Evolutionary conservation across 208 protist genomes (phyloP).

Genomic region (Crithidia fasciculata): DNA sequence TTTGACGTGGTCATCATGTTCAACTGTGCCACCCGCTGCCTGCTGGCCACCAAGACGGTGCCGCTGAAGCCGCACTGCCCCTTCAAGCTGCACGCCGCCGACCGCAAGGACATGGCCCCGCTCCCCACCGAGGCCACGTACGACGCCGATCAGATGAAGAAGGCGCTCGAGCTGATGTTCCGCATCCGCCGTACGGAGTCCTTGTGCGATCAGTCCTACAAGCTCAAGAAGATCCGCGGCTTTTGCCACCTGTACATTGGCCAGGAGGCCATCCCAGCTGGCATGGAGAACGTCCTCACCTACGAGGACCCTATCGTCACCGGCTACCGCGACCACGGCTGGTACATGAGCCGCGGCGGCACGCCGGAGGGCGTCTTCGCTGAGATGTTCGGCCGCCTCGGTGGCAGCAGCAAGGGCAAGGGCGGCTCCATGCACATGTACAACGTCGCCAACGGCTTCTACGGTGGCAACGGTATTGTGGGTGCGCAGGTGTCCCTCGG

Average conservation of each 20-base stretch:
- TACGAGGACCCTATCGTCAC: constrained; percentile 95
- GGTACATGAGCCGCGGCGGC: constrained; percentile 92
- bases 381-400: constrained; percentile 90
- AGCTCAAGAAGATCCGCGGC: constrained; percentile 96
- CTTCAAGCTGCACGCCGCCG: constrained; percentile 78
- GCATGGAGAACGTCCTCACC: constrained; percentile 93
- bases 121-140: constrained; percentile 78
- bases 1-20: constrained; percentile 47
- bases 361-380: constrained; percentile 89
- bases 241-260: constrained; percentile 99
- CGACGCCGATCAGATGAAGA: constrained; percentile 78
- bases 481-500: constrained; percentile 96
- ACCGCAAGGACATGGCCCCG: constrained; percentile 68
- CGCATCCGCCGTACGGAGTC: constrained; percentile 95
- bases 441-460: constrained; percentile 92
- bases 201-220: constrained; percentile 96
- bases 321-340: constrained; percentile 96
- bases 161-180: constrained; percentile 89
- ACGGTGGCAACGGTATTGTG: constrained; percentile 99
- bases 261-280: constrained; percentile 96
- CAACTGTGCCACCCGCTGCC: constrained; percentile 58
- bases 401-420: constrained; percentile 93
- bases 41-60: constrained; percentile 77
- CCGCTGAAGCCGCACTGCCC: constrained; percentile 71
- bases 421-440: constrained; percentile 99